Conservation (phyloP, 805 yeast species). For the Cyberlindnera saturnus region DNA sequence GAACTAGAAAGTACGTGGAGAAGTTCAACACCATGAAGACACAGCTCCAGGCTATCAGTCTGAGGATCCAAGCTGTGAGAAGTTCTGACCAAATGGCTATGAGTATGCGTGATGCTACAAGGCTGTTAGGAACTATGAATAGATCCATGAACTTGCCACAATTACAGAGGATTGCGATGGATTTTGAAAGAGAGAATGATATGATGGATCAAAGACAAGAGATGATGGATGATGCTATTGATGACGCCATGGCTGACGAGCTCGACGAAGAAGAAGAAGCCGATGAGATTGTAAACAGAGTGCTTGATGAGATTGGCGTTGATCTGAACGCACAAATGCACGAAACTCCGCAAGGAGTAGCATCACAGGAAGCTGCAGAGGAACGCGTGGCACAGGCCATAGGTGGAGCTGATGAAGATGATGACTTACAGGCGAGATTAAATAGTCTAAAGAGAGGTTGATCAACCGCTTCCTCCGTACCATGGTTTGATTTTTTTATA, state of each 20-base stretch:
- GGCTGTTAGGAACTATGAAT: slow-evolving; percentile 81
- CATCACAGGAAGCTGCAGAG: slow-evolving; percentile 16
- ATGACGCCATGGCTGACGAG: slow-evolving; percentile 92
- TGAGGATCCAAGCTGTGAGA: slow-evolving; percentile 86
- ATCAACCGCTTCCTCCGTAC: background rate
- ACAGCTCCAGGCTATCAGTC: slow-evolving; percentile 88
- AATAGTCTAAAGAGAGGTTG: slow-evolving; percentile 64
- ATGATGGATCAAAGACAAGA: slow-evolving; percentile 98
- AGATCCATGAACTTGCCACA: slow-evolving; percentile 87
- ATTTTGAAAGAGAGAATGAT: slow-evolving; percentile 90
- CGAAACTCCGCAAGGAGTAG: slow-evolving; percentile 36
- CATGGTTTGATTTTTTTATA: background rate
- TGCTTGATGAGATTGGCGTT: slow-evolving; percentile 93
- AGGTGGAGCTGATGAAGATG: slow-evolving; percentile 52
- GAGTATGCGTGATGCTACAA: slow-evolving; percentile 92
- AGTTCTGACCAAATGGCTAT: slow-evolving; percentile 93
- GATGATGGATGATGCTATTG: slow-evolving; percentile 97
- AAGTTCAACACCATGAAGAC: slow-evolving; percentile 92
- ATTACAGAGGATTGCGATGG: slow-evolving; percentile 84
- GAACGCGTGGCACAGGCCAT: slow-evolving; percentile 49
- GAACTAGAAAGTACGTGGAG: slow-evolving; percentile 75
- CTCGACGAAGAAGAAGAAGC: slow-evolving; percentile 83
- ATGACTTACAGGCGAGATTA: slow-evolving; percentile 83
- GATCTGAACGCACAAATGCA: slow-evolving; percentile 53
- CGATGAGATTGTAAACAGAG: slow-evolving; percentile 86